A percentile compares a stretch with the other conserved stretches of the same genome.
phyloP scores from a whole-genome alignment of 768 basidiomycete genomes.

The Tremella fuciformis region DNA sequence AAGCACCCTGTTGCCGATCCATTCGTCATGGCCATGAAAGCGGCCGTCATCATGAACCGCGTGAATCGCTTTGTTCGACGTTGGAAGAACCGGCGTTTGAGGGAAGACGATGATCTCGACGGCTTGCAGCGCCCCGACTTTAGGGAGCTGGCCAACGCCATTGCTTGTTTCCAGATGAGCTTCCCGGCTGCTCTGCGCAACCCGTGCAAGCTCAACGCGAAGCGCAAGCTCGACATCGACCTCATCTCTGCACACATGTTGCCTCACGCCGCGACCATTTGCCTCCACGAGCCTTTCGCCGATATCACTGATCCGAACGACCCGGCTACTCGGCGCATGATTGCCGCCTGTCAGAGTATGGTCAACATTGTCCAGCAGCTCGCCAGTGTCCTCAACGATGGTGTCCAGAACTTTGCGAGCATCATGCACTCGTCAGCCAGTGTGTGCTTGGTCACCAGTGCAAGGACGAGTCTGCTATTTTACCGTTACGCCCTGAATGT shows the following conservation, averaged over 20 bases:
- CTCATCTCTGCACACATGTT: constrained; percentile 46
- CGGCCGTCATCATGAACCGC: constrained; percentile 31
- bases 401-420: constrained; percentile 16
- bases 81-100: constrained; percentile 45
- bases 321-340: constrained; percentile 25
- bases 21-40: constrained; percentile 38
- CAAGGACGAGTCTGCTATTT: constrained; percentile 39
- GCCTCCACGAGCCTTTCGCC: constrained; percentile 43
- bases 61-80: constrained; percentile 34
- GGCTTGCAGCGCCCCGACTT: constrained; percentile 45
- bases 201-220: constrained; percentile 21
- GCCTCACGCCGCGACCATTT: constrained; percentile 39
- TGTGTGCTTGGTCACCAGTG: constrained; percentile 43
- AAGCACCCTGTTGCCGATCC: constrained; percentile 44
- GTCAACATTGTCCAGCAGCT: constrained; percentile 38
- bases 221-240: constrained; percentile 35
- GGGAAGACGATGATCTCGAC: constrained; percentile 40
- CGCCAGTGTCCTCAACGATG: constrained; percentile 16
- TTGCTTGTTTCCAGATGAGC: constrained; percentile 48
- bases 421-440: constrained; percentile 45
- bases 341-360: constrained; percentile 33
- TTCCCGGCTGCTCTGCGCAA: constrained; percentile 37
- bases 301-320: constrained; percentile 37
- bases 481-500: constrained; percentile 35
- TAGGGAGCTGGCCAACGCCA: constrained; percentile 41